Evolutionary conservation across 2,329 filamentous ascomycete genomes (phyloP).

Genomic region (Thelonectria discophora): DNA sequence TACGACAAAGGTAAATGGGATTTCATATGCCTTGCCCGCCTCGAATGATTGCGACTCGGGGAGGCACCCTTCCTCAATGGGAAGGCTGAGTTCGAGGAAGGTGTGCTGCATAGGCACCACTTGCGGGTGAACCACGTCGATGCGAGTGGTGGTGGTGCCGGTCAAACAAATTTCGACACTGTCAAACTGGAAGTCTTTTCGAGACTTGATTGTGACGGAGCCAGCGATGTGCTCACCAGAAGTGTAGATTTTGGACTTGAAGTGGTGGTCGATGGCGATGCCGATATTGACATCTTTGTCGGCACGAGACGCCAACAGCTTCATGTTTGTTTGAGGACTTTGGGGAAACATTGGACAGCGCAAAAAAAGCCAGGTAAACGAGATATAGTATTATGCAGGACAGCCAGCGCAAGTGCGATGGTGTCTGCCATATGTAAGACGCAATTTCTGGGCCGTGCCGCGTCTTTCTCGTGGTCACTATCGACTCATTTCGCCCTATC

Average conservation of each 20-base stretch:
- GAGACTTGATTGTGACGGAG: slow-evolving; percentile 13
- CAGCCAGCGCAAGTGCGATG: too few species aligned
- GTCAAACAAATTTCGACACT: slow-evolving; percentile 25
- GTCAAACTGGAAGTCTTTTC: slow-evolving; percentile 25
- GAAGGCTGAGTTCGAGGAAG: slow-evolving; percentile 32
- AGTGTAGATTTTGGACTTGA: slow-evolving; percentile 33
- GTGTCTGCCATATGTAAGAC: neutral
- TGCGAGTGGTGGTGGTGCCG: slow-evolving; percentile 7
- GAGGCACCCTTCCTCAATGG: slow-evolving; percentile 17
- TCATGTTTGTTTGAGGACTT: too few species aligned
- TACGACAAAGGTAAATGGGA: slow-evolving; percentile 35
- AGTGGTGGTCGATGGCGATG: slow-evolving; percentile 32
- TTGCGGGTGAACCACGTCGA: slow-evolving; percentile 30
- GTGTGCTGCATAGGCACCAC: slow-evolving; percentile 23
- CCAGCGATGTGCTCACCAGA: slow-evolving; percentile 31
- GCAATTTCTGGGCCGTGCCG: neutral
- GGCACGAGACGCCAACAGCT: neutral
- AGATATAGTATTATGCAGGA: neutral
- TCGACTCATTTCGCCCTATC: neutral
- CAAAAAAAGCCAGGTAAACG: neutral
- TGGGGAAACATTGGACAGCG: neutral
- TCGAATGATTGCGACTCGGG: slow-evolving; percentile 16
- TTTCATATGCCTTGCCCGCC: slow-evolving; percentile 16
- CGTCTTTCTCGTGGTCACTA: neutral
- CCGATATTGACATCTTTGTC: slow-evolving; percentile 15